Percentiles rank a stretch among this genome's conserved stretches.
Conservation (phyloP, 495 filamentous ascomycete species). For the Penicillium verhagenii region DNA sequence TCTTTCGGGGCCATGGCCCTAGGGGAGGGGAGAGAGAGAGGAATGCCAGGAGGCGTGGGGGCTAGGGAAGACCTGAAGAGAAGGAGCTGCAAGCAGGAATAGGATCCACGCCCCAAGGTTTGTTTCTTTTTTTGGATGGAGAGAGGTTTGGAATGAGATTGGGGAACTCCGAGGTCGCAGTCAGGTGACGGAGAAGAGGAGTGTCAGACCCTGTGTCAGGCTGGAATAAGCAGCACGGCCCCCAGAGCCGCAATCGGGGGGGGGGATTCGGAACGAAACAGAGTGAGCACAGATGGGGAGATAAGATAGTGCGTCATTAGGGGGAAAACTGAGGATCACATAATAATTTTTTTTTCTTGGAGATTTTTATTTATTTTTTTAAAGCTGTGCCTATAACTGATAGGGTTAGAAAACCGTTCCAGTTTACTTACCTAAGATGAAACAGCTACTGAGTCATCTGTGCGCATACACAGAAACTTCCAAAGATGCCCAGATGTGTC, state of each 20-base stretch:
- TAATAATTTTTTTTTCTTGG: too few species aligned
- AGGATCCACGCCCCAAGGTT: neutral
- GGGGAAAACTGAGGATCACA: neutral
- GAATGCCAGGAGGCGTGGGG: slow-evolving; percentile 41
- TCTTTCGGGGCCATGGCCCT: slow-evolving; percentile 53
- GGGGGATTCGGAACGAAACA: neutral
- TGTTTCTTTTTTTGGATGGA: neutral
- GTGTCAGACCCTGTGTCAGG: neutral
- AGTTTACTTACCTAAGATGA: neutral
- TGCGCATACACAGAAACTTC: neutral
- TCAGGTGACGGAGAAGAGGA: slow-evolving; percentile 25
- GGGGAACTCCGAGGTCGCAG: slow-evolving; percentile 21
- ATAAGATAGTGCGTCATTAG: slow-evolving; percentile 3
- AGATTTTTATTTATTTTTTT: too few species aligned
- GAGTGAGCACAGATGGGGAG: neutral
- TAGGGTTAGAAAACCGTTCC: too few species aligned
- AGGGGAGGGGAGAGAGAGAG: slow-evolving; percentile 20
- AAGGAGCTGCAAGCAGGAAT: slow-evolving; percentile 17
- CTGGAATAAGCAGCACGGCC: slow-evolving; percentile 8
- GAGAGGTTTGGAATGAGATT: neutral
- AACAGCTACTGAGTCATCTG: neutral
- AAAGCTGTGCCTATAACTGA: too few species aligned
- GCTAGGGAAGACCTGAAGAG: slow-evolving; percentile 7
- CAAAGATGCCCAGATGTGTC: too few species aligned
- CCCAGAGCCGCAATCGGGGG: slow-evolving; percentile 29